These are phyloP conservation scores for Scleroderma bovista DNA, from an alignment of 768 basidiomycete species.

Conservation along the genomic window DNA sequence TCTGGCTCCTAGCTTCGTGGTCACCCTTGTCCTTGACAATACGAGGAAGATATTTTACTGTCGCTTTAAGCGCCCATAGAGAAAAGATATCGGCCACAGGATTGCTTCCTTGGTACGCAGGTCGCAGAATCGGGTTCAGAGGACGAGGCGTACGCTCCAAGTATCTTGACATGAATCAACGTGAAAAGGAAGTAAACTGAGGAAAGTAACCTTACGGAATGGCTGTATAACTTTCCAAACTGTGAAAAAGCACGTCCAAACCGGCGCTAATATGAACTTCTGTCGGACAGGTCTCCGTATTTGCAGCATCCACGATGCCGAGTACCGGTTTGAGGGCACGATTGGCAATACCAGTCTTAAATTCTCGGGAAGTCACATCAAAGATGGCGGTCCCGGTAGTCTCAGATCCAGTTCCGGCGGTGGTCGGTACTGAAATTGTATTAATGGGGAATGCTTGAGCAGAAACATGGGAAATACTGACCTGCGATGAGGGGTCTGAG, in stretches of 20 bases:
- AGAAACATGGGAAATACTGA: constrained; percentile 12
- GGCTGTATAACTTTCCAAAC: constrained; percentile 90
- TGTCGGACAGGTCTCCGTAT: constrained; percentile 89
- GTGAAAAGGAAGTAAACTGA: constrained; percentile 1
- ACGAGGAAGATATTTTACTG: constrained; percentile 83
- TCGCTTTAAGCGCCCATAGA: constrained; percentile 86
- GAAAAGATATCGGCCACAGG: constrained; percentile 96
- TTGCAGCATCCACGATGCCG: constrained; percentile 83
- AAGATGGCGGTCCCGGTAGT: constrained; percentile 95
- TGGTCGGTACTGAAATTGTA: constrained; percentile 50
- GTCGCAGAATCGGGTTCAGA: constrained; percentile 81
- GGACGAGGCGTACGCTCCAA: constrained; percentile 88
- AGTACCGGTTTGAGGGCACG: constrained; percentile 87
- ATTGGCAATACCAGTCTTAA: constrained; percentile 96
- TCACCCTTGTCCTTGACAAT: constrained; percentile 77
- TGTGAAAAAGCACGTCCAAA: constrained; percentile 93
- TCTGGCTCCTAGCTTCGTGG: constrained; percentile 78
- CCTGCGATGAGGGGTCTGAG: constrained; percentile 85
- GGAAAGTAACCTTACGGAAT: constrained; percentile 60
- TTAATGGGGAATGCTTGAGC: background rate
- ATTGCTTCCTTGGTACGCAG: constrained; percentile 91
- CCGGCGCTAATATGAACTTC: constrained; percentile 93
- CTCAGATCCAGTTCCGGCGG: constrained; percentile 87
- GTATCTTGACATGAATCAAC: constrained; percentile 46
- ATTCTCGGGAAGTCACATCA: constrained; percentile 84